phyloP scores from a whole-genome alignment of 2,329 filamentous ascomycete genomes.

The Chrysoporthe puriensis region DNA sequence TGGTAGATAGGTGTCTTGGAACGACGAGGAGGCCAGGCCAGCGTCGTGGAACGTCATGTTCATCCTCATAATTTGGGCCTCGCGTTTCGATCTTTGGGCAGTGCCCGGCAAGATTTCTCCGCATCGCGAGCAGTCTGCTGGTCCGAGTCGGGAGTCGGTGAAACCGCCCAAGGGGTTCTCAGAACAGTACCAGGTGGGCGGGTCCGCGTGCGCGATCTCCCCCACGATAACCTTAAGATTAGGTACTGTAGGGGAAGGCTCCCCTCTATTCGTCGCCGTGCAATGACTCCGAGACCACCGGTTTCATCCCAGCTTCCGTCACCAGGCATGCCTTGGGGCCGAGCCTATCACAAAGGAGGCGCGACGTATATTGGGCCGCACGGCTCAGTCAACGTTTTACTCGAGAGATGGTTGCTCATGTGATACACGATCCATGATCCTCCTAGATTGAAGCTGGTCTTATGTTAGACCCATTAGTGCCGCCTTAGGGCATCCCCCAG shows the following conservation, averaged over 20 bases:
- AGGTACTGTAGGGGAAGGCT: neutral
- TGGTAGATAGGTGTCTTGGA: neutral
- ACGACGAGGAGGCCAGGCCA: neutral
- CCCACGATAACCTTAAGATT: constrained; percentile 17
- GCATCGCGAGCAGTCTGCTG: neutral
- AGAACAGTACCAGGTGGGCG: neutral
- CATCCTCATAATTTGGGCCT: neutral
- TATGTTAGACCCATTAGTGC: neutral
- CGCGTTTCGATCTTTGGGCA: neutral
- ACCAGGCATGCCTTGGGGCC: neutral
- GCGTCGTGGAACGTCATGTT: neutral
- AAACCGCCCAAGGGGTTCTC: neutral
- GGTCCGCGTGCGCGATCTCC: neutral
- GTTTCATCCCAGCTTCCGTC: neutral
- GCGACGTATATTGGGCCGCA: neutral
- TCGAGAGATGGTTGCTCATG: neutral
- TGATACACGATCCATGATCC: neutral
- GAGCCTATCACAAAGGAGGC: neutral
- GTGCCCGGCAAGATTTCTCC: neutral
- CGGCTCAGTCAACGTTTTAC: neutral
- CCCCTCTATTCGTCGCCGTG: neutral
- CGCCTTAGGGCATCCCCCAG: neutral
- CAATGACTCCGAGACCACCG: neutral
- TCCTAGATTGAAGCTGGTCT: neutral
- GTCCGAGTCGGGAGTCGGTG: constrained; percentile 4